Conservation (phyloP, 1,139 yeast species). For the Blastobotrys proliferans region DNA sequence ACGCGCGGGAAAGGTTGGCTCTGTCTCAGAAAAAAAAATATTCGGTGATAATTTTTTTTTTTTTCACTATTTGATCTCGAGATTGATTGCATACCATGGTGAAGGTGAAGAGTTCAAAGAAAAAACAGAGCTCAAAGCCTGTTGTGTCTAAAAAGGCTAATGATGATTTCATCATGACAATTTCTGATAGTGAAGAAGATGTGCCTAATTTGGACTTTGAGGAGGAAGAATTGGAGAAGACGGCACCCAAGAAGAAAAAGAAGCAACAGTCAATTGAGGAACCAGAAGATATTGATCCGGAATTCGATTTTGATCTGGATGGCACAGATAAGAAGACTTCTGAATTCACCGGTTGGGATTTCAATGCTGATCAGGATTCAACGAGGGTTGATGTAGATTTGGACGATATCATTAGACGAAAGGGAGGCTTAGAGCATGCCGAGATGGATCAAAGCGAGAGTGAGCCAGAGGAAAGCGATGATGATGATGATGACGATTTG, state of each 20-base stretch:
- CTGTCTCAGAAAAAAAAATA: slow-evolving; percentile 8
- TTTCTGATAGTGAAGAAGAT: slow-evolving; percentile 63
- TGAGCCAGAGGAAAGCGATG: slow-evolving; percentile 37
- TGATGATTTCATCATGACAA: slow-evolving; percentile 62
- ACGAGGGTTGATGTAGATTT: slow-evolving; percentile 62
- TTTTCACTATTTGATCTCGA: background rate
- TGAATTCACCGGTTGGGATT: slow-evolving; percentile 77
- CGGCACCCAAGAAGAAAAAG: slow-evolving; percentile 32
- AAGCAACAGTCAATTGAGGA: slow-evolving; percentile 28
- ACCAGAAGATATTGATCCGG: slow-evolving; percentile 51
- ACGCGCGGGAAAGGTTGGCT: no score
- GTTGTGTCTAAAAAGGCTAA: slow-evolving; percentile 6
- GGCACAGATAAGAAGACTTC: slow-evolving; percentile 51
- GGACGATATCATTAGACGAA: slow-evolving; percentile 74
- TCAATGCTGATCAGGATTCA: slow-evolving; percentile 45
- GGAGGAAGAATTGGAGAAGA: slow-evolving; percentile 31
- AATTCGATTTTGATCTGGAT: slow-evolving; percentile 67
- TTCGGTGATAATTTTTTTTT: background rate
- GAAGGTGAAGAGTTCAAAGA: slow-evolving; percentile 11
- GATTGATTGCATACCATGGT: slow-evolving; percentile 1
- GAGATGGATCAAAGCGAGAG: slow-evolving; percentile 28
- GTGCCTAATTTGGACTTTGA: slow-evolving; percentile 56
- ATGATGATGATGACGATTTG: slow-evolving; percentile 48
- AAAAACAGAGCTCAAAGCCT: slow-evolving; percentile 6
- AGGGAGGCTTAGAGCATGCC: slow-evolving; percentile 40